Percentiles rank a stretch among this genome's conserved stretches.
phyloP scores from a whole-genome alignment of 805 yeast genomes.

The Spathaspora girioi region DNA sequence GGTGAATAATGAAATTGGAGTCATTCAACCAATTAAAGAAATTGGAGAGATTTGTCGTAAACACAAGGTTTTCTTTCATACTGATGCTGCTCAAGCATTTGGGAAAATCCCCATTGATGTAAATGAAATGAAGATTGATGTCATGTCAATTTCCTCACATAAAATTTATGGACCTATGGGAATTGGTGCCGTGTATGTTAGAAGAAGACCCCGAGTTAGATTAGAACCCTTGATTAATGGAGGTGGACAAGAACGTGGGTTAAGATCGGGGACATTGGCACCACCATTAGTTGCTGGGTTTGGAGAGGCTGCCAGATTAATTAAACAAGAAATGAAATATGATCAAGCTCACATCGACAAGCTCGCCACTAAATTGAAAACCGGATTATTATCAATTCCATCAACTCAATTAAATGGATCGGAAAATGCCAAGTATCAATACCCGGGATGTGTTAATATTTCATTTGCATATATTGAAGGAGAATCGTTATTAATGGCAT shows the following conservation, averaged over 20 bases:
- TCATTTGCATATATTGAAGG: constrained; percentile 98
- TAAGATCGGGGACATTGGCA: constrained; percentile 94
- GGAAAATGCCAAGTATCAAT: constrained; percentile 43
- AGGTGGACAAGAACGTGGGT: constrained; percentile 98
- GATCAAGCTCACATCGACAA: constrained; percentile 69
- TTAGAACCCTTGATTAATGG: constrained; percentile 92
- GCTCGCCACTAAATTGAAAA: constrained; percentile 69
- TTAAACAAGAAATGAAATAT: constrained; percentile 65
- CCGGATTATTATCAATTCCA: constrained; percentile 74
- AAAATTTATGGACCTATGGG: constrained; percentile 98
- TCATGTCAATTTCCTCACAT: constrained; percentile 92
- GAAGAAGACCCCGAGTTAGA: constrained; percentile 98
- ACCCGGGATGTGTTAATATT: constrained; percentile 93
- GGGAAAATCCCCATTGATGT: constrained; percentile 94
- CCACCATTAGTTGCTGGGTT: constrained; percentile 96
- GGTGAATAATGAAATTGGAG: constrained; percentile 97
- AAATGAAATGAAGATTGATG: constrained; percentile 86
- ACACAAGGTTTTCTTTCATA: constrained; percentile 91
- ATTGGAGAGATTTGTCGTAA: constrained; percentile 85
- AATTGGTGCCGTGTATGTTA: constrained; percentile 88
- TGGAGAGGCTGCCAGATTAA: constrained; percentile 94
- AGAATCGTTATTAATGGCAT: constrained; percentile 94
- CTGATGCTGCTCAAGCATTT: constrained; percentile 96
- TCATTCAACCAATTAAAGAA: constrained; percentile 91
- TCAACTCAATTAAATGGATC: constrained; percentile 92